These are phyloP conservation scores for Gracilaria gracilis DNA, from an alignment of 23 red algal genomes.

Conservation along the genomic window DNA sequence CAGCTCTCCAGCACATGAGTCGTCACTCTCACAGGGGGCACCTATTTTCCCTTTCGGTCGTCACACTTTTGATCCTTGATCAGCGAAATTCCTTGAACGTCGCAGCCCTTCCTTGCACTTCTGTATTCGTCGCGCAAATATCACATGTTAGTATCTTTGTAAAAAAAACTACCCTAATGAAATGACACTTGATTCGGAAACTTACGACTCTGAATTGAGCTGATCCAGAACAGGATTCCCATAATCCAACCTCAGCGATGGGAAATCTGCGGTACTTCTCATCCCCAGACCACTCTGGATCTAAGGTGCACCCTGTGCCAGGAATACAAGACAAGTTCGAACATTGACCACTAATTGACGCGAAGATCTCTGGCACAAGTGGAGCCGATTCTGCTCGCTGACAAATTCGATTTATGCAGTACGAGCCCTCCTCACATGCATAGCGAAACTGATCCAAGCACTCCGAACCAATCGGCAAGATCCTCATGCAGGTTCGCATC, in stretches of 20 bases:
- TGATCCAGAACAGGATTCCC: not conserved
- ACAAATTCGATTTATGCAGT: slow-evolving; percentile 4
- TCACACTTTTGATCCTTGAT: not conserved
- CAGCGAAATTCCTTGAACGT: not conserved
- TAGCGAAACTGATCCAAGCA: slow-evolving; percentile 15
- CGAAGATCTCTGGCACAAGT: not conserved
- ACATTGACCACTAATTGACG: not conserved
- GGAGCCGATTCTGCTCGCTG: not conserved
- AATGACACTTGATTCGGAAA: not conserved
- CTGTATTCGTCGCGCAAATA: not conserved
- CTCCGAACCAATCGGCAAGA: not conserved
- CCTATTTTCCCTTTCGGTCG: slow-evolving; percentile 7
- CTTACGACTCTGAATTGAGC: not conserved
- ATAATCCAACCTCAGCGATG: not conserved
- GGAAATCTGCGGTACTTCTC: not conserved
- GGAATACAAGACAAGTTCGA: not conserved
- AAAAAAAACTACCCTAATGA: not conserved
- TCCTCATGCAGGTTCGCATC: slow-evolving; percentile 15
- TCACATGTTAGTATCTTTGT: not conserved
- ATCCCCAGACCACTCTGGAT: not conserved
- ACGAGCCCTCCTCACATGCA: not conserved
- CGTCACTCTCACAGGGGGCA: not conserved
- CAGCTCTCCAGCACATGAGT: slow-evolving; percentile 15
- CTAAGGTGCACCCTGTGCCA: not conserved
- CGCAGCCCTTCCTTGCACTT: not conserved